A percentile compares a stretch with the other conserved stretches of the same genome.
These are phyloP conservation scores for Babesia gibsoni DNA, from an alignment of 169 alveolate species.

Conservation along the genomic window DNA sequence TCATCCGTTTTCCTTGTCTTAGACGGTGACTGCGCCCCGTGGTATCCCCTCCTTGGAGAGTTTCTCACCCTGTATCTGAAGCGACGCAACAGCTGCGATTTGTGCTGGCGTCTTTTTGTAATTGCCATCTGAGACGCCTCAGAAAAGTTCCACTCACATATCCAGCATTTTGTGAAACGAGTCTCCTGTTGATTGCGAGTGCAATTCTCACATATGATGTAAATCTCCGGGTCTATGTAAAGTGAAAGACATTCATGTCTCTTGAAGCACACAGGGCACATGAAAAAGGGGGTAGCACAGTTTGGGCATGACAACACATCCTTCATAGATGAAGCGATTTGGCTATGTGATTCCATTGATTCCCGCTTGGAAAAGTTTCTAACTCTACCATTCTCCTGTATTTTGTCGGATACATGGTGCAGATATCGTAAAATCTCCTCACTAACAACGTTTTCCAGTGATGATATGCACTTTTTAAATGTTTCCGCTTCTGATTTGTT, in stretches of 20 bases:
- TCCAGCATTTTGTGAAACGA: constrained; percentile 50
- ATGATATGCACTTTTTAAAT: constrained; percentile 10
- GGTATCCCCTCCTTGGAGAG: no score
- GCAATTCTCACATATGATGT: constrained; percentile 70
- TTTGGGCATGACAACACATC: constrained; percentile 74
- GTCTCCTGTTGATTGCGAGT: constrained; percentile 25
- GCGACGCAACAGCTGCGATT: not conserved
- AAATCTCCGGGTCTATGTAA: constrained; percentile 63
- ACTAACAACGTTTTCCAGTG: constrained; percentile 28
- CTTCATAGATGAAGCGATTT: not conserved
- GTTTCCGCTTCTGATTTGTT: constrained; percentile 26
- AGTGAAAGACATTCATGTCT: constrained; percentile 66
- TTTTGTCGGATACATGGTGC: constrained; percentile 6
- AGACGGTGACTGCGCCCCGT: no score
- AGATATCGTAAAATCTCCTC: constrained; percentile 46
- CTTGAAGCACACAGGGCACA: constrained; percentile 77
- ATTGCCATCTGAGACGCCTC: constrained; percentile 7
- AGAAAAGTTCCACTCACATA: constrained; percentile 48
- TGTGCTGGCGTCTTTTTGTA: not conserved
- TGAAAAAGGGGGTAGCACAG: constrained; percentile 73
- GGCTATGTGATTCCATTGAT: not conserved
- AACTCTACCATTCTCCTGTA: not conserved
- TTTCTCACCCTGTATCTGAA: not conserved
- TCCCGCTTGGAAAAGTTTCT: not conserved
- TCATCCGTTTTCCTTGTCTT: no score